These are phyloP conservation scores for Graphiopsis chlorocephala DNA, from an alignment of 2,329 filamentous ascomycete genomes.

Conservation along the genomic window DNA sequence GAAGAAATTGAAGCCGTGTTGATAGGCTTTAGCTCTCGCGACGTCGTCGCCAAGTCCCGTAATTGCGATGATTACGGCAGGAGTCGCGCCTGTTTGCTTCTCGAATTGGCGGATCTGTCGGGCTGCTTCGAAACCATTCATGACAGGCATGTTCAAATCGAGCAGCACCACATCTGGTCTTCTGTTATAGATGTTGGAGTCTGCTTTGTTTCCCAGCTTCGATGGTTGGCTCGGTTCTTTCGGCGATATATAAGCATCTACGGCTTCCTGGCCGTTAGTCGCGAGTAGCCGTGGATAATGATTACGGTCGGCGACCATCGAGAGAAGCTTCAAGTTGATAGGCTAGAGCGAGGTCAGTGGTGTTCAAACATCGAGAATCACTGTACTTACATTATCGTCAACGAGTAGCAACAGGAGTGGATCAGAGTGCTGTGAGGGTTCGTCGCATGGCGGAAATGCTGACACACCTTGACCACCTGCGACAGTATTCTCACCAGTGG, in stretches of 20 bases:
- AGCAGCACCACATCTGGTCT: slow-evolving; percentile 46
- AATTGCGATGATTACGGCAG: slow-evolving; percentile 23
- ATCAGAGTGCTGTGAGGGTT: background rate
- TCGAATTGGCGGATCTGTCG: slow-evolving; percentile 34
- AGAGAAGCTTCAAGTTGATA: slow-evolving; percentile 34
- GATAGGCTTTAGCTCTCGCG: slow-evolving; percentile 28
- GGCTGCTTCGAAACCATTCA: slow-evolving; percentile 36
- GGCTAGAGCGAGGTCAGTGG: slow-evolving; percentile 10
- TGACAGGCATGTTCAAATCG: slow-evolving; percentile 38
- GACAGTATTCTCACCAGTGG: background rate
- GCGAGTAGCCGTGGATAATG: slow-evolving; percentile 45
- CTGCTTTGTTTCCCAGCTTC: background rate
- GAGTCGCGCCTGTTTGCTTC: slow-evolving; percentile 20
- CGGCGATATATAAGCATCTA: slow-evolving; percentile 40
- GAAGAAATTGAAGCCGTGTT: slow-evolving; percentile 30
- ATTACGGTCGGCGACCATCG: slow-evolving; percentile 32
- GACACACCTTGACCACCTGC: background rate
- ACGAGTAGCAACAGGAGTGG: slow-evolving; percentile 31
- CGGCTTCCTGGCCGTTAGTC: slow-evolving; percentile 49
- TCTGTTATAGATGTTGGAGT: background rate
- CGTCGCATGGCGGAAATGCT: no score
- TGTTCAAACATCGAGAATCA: background rate
- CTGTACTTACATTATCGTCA: slow-evolving; percentile 30
- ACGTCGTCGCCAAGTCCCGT: slow-evolving; percentile 23
- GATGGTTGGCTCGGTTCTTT: background rate